These are phyloP conservation scores for Geranomyces variabilis DNA, from an alignment of 192 early-diverging fungal species.

Conservation along the genomic window DNA sequence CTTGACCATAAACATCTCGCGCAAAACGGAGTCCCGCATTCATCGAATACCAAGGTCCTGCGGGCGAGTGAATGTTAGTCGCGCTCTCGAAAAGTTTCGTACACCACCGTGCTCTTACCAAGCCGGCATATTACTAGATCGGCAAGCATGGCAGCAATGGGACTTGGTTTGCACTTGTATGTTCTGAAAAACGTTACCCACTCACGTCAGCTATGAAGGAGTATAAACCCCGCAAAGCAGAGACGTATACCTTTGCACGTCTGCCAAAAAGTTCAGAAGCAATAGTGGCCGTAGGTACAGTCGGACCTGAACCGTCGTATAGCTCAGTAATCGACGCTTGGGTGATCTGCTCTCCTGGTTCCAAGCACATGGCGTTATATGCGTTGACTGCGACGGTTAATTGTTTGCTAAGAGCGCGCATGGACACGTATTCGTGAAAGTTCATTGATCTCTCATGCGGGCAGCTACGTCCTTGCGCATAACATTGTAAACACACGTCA, in stretches of 20 bases:
- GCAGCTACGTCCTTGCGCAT: slow-evolving; percentile 30
- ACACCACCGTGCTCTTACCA: background rate
- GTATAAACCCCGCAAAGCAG: background rate
- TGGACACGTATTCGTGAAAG: slow-evolving; percentile 29
- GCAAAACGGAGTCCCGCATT: slow-evolving; percentile 18
- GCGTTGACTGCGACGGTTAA: slow-evolving; percentile 5
- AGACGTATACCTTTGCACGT: slow-evolving; percentile 13
- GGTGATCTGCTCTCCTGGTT: background rate
- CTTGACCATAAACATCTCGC: slow-evolving; percentile 23
- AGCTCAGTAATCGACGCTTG: background rate
- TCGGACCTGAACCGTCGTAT: slow-evolving; percentile 7
- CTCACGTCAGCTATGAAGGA: background rate
- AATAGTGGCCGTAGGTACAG: slow-evolving; percentile 22
- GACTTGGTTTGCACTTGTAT: background rate
- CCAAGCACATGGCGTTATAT: slow-evolving; percentile 5
- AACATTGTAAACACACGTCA: slow-evolving; percentile 33
- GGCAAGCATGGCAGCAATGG: slow-evolving; percentile 21
- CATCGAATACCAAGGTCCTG: slow-evolving; percentile 17
- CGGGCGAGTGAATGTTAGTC: background rate
- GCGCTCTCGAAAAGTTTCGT: background rate
- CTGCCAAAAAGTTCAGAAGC: slow-evolving; percentile 3
- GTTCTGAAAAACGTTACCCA: background rate
- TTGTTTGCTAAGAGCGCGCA: slow-evolving; percentile 9
- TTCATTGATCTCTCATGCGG: slow-evolving; percentile 23
- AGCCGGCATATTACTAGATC: background rate